Conservation (phyloP, 805 yeast genomes). For the Komagataella ulmi region DNA sequence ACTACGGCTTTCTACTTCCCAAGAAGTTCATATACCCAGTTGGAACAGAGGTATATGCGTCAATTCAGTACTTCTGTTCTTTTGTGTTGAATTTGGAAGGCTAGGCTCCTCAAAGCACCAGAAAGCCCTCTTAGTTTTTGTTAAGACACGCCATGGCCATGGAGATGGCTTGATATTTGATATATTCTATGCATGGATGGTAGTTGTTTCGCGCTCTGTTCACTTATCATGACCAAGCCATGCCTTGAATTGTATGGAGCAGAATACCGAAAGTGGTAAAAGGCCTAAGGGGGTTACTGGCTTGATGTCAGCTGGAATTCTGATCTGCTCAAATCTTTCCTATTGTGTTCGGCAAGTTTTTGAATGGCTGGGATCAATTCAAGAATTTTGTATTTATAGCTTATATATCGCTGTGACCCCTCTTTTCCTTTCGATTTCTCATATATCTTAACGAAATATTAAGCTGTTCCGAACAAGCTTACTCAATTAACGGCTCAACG, state of each 20-base stretch:
- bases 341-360: background rate
- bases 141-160: background rate
- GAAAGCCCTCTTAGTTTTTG: background rate
- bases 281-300: background rate
- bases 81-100: conserved; percentile 20
- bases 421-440: background rate
- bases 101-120: background rate
- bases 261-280: background rate
- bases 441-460: too few relatives aligned
- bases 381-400: background rate
- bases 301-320: background rate
- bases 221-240: background rate
- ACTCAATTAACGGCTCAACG: background rate
- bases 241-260: background rate
- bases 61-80: conserved; percentile 52
- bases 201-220: background rate
- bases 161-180: background rate
- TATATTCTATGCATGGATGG: background rate
- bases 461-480: background rate
- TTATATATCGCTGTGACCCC: background rate
- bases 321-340: background rate
- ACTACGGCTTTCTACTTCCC: conserved; percentile 75
- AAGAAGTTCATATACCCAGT: conserved; percentile 58
- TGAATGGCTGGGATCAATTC: background rate
- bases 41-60: conserved; percentile 60